Conservation (phyloP, 1,139 yeast genomes). For the Chernovozyma sophiae-reginae region DNA sequence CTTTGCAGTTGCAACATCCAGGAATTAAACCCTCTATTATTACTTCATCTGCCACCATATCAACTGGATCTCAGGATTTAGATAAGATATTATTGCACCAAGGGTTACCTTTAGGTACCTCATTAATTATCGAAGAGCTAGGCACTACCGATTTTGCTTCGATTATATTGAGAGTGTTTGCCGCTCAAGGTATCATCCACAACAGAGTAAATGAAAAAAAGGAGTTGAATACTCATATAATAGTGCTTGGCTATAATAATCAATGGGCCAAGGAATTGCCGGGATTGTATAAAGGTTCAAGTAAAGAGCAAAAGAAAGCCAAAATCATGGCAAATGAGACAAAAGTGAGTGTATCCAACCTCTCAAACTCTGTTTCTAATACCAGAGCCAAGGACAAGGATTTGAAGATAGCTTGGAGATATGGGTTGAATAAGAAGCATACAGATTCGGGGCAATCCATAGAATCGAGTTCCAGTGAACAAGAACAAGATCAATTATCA, state of each 20-base stretch:
- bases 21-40: constrained; percentile 73
- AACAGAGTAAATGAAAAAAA: constrained; percentile 42
- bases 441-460: constrained; percentile 14
- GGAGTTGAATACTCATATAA: constrained; percentile 49
- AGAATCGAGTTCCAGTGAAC: constrained; percentile 15
- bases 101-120: constrained; percentile 78
- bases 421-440: constrained; percentile 52
- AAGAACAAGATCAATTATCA: constrained; percentile 2
- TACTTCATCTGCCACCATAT: constrained; percentile 69
- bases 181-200: constrained; percentile 78
- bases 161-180: constrained; percentile 65
- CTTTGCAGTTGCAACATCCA: constrained; percentile 33
- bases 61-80: constrained; percentile 73
- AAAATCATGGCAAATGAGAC: constrained; percentile 55
- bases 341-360: constrained; percentile 64
- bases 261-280: constrained; percentile 75
- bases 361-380: constrained; percentile 26
- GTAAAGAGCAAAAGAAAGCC: constrained; percentile 62
- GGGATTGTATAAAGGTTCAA: constrained; percentile 70
- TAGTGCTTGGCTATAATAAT: constrained; percentile 60
- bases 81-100: constrained; percentile 76
- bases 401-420: constrained; percentile 85
- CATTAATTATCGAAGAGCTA: constrained; percentile 71
- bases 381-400: constrained; percentile 32
- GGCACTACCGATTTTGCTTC: constrained; percentile 89